These are phyloP conservation scores for Hanseniaspora taiwanica DNA, from an alignment of 805 yeast species.

Conservation along the genomic window DNA sequence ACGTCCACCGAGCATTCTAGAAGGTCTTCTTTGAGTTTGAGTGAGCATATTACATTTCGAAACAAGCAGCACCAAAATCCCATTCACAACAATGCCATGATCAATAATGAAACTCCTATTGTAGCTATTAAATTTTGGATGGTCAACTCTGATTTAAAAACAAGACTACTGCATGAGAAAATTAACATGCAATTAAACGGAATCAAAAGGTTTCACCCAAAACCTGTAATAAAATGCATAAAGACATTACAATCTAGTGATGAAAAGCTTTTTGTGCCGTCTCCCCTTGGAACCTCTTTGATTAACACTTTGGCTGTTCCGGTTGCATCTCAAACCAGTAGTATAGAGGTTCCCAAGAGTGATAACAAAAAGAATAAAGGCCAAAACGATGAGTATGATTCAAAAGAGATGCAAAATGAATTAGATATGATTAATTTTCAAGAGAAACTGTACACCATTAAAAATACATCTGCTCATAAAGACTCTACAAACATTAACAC, in stretches of 20 bases:
- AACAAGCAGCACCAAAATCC: not conserved
- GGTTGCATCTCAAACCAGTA: not conserved
- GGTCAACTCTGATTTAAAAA: constrained; percentile 8
- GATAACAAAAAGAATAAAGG: not conserved
- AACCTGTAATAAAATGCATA: not conserved
- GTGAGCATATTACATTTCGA: not conserved
- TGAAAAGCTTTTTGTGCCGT: too few species aligned
- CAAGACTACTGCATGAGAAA: constrained; percentile 10
- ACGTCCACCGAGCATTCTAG: too few species aligned
- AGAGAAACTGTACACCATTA: not conserved
- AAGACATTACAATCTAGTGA: not conserved
- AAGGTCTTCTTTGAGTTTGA: constrained; percentile 7
- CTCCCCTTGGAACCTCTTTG: too few species aligned
- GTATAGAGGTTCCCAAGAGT: not conserved
- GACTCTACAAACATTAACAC: not conserved
- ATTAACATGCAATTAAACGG: constrained; percentile 9
- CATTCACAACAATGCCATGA: not conserved
- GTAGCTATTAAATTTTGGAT: constrained; percentile 6
- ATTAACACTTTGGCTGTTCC: not conserved
- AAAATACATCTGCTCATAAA: too few species aligned
- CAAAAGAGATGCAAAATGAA: not conserved
- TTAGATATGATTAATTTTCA: not conserved
- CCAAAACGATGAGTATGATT: not conserved
- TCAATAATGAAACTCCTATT: too few species aligned
- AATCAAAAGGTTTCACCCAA: constrained; percentile 5